phyloP scores from a whole-genome alignment of 345 rosid genomes.

The Populus euphratica region DNA sequence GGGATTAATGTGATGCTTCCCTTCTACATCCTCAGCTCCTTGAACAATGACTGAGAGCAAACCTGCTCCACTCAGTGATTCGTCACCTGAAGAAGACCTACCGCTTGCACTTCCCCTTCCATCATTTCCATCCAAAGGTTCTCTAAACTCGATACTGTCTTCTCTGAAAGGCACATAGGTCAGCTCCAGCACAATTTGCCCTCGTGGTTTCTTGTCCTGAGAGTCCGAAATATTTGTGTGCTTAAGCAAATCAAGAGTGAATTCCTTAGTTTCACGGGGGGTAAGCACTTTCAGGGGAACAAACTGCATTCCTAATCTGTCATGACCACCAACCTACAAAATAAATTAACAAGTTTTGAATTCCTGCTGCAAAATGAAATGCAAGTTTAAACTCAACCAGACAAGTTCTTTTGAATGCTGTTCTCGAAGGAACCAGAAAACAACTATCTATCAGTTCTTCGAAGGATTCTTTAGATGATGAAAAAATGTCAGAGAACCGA shows the following conservation, averaged over 20 bases:
- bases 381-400: neutral
- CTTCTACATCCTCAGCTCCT: conserved; percentile 68
- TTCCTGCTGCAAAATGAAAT: neutral
- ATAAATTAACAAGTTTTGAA: neutral
- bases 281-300: conserved; percentile 50
- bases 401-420: neutral
- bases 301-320: conserved; percentile 68
- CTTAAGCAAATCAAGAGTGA: conserved; percentile 63
- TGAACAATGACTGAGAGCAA: conserved; percentile 55
- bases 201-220: conserved; percentile 52
- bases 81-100: conserved; percentile 31
- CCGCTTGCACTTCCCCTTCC: conserved; percentile 31
- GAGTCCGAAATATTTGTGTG: conserved; percentile 42
- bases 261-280: conserved; percentile 43
- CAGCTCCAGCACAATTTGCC: conserved; percentile 51
- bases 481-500: neutral
- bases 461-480: neutral
- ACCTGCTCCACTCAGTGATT: conserved; percentile 46
- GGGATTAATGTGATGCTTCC: conserved; percentile 59
- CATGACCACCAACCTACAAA: conserved; percentile 66
- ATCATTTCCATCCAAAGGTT: conserved; percentile 19
- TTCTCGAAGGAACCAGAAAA: neutral
- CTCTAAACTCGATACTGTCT: conserved; percentile 40
- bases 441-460: neutral
- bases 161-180: conserved; percentile 62